A percentile compares a stretch with the other conserved stretches of the same genome.
Conservation (phyloP, 129 eudicot species). For the Pseudognaphalium luteoalbum region DNA sequence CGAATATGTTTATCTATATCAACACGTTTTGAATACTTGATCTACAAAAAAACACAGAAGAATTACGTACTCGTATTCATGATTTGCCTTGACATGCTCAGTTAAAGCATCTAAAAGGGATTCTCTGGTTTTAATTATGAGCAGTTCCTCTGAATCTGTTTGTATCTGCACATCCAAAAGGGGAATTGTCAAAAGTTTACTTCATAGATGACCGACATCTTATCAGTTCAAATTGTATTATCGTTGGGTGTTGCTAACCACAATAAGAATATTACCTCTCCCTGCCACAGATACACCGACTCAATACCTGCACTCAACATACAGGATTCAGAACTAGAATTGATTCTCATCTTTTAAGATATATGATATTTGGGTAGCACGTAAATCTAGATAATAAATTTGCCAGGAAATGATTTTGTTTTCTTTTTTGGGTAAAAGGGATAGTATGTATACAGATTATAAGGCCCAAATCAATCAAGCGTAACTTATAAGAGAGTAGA, state of each 20-base stretch:
- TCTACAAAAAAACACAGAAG: not conserved
- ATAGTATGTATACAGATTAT: not conserved
- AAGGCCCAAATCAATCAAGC: not conserved
- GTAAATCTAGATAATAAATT: not conserved
- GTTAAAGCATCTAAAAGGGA: conserved; percentile 82
- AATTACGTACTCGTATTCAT: conserved; percentile 88
- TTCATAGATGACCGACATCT: not conserved
- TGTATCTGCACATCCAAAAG: conserved; percentile 62
- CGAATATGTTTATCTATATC: not conserved
- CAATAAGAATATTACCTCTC: conserved; percentile 59
- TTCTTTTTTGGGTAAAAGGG: no score
- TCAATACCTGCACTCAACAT: conserved; percentile 67
- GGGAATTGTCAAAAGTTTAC: not conserved
- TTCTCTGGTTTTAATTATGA: conserved; percentile 97
- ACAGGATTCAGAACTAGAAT: not conserved
- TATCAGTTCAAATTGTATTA: not conserved
- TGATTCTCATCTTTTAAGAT: not conserved
- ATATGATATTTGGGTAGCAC: conserved; percentile 10
- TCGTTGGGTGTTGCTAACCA: not conserved
- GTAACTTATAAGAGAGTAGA: not conserved
- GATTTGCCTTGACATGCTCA: conserved; percentile 91
- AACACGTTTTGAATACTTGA: no score
- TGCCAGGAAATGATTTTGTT: not conserved
- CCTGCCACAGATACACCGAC: conserved; percentile 89
- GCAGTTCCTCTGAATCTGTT: conserved; percentile 89